Conservation (phyloP, 148 eudicot species). For the Rhododendron williamsianum region DNA sequence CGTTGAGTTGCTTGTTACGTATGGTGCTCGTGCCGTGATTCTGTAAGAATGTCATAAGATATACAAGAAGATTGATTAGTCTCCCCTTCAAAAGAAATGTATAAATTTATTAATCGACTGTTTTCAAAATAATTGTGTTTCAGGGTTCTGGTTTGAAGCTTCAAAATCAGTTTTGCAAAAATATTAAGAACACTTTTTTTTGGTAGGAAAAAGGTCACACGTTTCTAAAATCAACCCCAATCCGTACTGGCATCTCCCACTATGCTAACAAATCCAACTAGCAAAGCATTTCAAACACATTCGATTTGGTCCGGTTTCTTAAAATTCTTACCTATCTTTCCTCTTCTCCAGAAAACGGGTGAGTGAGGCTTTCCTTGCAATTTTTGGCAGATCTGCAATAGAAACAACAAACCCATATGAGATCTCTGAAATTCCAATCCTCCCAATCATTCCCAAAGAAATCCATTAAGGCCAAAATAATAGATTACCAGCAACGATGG, state of each 20-base stretch:
- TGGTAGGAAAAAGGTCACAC: too few species aligned
- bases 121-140: background rate
- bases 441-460: background rate
- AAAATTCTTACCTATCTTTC: constrained; percentile 48
- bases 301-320: background rate
- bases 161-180: too few species aligned
- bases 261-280: background rate
- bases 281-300: background rate
- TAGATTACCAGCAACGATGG: constrained; percentile 39
- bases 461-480: background rate
- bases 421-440: background rate
- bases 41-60: constrained; percentile 21
- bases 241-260: background rate
- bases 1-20: constrained; percentile 10
- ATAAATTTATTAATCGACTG: background rate
- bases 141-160: background rate
- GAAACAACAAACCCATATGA: constrained; percentile 10
- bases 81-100: constrained; percentile 3
- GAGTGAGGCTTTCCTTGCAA: constrained; percentile 83
- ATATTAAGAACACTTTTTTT: background rate
- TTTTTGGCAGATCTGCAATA: constrained; percentile 45
- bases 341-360: constrained; percentile 95
- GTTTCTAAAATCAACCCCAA: too few species aligned
- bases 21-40: constrained; percentile 50
- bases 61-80: constrained; percentile 1